Base-by-base conservation (phyloP, 352 stramenopile species). In the Globisporangium barbulae region DNA sequence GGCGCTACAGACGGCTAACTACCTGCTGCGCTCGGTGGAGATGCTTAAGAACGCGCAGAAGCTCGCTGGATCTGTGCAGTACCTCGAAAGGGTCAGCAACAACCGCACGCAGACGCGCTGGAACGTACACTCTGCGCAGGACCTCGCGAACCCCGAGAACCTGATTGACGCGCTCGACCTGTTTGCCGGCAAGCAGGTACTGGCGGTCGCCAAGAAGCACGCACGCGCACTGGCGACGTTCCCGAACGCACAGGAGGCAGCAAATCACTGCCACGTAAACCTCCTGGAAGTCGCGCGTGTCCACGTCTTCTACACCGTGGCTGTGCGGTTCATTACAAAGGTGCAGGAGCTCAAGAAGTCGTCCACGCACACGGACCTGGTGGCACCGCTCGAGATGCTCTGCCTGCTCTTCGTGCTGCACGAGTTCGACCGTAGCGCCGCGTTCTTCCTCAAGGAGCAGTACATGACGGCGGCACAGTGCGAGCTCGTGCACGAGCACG, bases 1-100 rank as follows among this genome's bases (percentile, higher is more conserved):
- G 63, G 94, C 94, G 9, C 94, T 98, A 71, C 97, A 99, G 69
- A 91, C 84, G 10, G 87, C 83, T 6, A 71, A 76, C 57, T 95
- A 93, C 66, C 73, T 92, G 37, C 56, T 91, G 33, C 83, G 75
- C 19, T 61, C 78, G 7, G 79, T 89, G 10, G 85, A 92, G n/a
- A 70, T 73, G 19, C 68, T 88, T 58, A 73, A 59, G 28, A 67
- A 72, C 39, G 73, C 71, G n/a, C 66, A 86, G 44, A 72, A 75
- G 53, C 79, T 90, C 28, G 48, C 79, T 0, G 82, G 80, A 6
- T 89, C 82, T 0, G 82, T 90, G 25, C 71, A 83, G 48, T 92
- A 90, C 59, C 68, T 93, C 21, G 74, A 81, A 28, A 78, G 70
- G 42, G 42, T 48, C 1, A 57, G 52, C 52, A 57, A 44, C 35